These are phyloP conservation scores for Shiraia bambusicola DNA, from an alignment of 2,329 filamentous ascomycete genomes.

Conservation along the genomic window DNA sequence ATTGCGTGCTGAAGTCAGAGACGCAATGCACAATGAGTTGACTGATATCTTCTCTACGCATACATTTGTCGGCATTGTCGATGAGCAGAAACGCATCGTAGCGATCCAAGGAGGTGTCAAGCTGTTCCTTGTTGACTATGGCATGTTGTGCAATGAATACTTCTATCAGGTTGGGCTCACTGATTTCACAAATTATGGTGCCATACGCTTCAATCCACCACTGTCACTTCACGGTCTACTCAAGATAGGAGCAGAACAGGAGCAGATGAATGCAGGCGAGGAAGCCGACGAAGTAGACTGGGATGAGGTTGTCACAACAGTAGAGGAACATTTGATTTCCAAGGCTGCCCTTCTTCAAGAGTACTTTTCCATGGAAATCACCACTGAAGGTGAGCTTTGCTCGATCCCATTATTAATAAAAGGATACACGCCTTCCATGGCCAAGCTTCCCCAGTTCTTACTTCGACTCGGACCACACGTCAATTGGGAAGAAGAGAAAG, in stretches of 20 bases:
- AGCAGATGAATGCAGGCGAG: conserved; percentile 56
- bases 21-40: conserved; percentile 78
- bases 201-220: conserved; percentile 75
- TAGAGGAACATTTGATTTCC: conserved; percentile 69
- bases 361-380: conserved; percentile 87
- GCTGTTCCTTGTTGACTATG: conserved; percentile 91
- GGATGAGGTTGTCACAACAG: conserved; percentile 63
- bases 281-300: conserved; percentile 62
- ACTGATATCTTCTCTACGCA: conserved; percentile 85
- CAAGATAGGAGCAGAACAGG: conserved; percentile 69
- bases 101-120: conserved; percentile 92
- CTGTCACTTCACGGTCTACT: conserved; percentile 72
- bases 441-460: conserved; percentile 86
- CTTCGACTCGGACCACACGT: conserved; percentile 86
- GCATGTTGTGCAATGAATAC: conserved; percentile 78
- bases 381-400: conserved; percentile 71
- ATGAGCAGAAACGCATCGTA: conserved; percentile 81
- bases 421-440: conserved; percentile 81
- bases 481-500: conserved; percentile 80
- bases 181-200: conserved; percentile 93
- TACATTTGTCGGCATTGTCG: conserved; percentile 91
- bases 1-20: conserved; percentile 77
- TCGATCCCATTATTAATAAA: conserved; percentile 83
- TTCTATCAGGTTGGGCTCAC: conserved; percentile 95
- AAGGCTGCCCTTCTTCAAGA: conserved; percentile 84